These are phyloP conservation scores for Candida golubevii DNA, from an alignment of 805 yeast species.

Conservation along the genomic window DNA sequence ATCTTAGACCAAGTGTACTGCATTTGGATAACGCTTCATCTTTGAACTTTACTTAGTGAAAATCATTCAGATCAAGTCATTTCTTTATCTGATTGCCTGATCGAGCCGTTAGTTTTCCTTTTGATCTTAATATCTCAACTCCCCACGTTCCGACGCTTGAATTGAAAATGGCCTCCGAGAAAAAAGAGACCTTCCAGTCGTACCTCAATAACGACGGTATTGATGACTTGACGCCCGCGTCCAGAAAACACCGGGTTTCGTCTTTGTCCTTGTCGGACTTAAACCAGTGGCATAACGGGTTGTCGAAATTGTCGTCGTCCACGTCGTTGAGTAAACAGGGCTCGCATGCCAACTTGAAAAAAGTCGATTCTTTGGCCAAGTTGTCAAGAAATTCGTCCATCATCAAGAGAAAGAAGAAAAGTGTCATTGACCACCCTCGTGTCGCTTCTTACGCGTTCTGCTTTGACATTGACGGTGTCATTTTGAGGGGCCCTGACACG, in stretches of 20 bases:
- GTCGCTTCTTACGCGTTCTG: slow-evolving; percentile 86
- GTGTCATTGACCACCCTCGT: slow-evolving; percentile 62
- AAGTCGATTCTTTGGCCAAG: slow-evolving; percentile 43
- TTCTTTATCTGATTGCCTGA: no score
- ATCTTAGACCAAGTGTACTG: no score
- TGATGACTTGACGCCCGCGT: slow-evolving; percentile 58
- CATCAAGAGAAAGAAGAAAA: slow-evolving; percentile 44
- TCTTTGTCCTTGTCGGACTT: slow-evolving; percentile 63
- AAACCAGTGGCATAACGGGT: slow-evolving; percentile 56
- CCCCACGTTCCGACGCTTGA: no score
- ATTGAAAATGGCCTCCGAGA: slow-evolving; percentile 6
- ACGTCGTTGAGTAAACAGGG: slow-evolving; percentile 33
- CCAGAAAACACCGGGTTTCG: slow-evolving; percentile 59
- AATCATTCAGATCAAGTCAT: no score
- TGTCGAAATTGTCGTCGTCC: slow-evolving; percentile 36
- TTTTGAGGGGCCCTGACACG: slow-evolving; percentile 78
- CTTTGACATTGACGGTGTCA: slow-evolving; percentile 90
- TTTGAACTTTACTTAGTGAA: no score
- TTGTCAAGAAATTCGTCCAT: slow-evolving; percentile 44
- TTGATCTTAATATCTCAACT: no score
- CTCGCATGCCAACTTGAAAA: slow-evolving; percentile 34
- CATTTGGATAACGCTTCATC: no score
- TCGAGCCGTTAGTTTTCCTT: no score
- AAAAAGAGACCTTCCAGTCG: slow-evolving; percentile 35
- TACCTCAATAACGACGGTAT: slow-evolving; percentile 72